Base-by-base conservation (phyloP, 2,329 filamentous ascomycete genomes). In the Pseudohalonectria lignicola region DNA sequence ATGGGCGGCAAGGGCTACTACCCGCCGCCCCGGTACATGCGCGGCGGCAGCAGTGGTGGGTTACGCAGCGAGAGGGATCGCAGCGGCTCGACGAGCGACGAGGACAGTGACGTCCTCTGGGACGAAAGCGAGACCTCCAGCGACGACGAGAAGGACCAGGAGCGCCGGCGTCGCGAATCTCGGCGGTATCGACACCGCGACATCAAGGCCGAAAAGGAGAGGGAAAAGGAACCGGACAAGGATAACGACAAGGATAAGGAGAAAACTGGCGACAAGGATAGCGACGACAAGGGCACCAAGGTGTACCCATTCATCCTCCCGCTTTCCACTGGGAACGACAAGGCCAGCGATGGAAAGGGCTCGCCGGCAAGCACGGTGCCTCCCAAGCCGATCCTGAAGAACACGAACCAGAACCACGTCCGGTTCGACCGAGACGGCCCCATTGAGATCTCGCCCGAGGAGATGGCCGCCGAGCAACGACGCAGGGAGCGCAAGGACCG, bases 351-450 rank as follows among this genome's bases (percentile, higher is more conserved):
- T n/a, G 39, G 45, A 15, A 44, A 51, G 5, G 53, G 52, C 2
- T 57, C 60, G 1, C 53, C 61, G 1, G 49, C 58, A 4, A 46
- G 45, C 20, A 62, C 56, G 2, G 55, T 61, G 0, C 53, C 49
- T 40, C 74, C 73, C 2, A 76, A 75, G 47, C 67, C 72, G 5
- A 77, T 77, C n/a, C 58, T 77, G 15, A 77, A 77, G 59, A 77
- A 77, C 50, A 68, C 64, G 47, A 73, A 74, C 42, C 66, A 67
- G 34, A 69, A 76, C 42, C 69, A 69, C 33, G 71, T 77, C 5
- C 64, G 66, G 4, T 74, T 74, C 41, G 64, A 69, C 28, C 61
- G 64, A 1, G 62, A 69, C 47, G 48, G 52, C 9, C 63, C 64
- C 13, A 52, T 63, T 39, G 61, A 74, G 50, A 50, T 74, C 41